Conservation (phyloP, 1,284 basidiomycete species). For the Cryptococcus deneoformans region DNA sequence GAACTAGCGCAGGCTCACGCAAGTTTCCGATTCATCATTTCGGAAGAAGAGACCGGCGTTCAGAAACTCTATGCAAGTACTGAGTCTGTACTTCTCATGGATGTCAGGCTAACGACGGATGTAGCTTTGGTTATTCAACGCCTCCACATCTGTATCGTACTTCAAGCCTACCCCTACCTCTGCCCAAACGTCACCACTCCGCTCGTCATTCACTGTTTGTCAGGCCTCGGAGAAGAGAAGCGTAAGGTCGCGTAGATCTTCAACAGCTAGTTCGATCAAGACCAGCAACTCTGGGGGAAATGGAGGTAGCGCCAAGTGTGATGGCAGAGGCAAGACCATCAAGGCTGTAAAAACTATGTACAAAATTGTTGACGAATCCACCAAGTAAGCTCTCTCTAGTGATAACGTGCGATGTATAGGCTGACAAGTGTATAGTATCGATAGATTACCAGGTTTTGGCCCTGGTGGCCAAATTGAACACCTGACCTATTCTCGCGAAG, state of each 20-base stretch:
- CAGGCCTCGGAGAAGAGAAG: not conserved
- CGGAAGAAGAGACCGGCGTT: conserved; percentile 71
- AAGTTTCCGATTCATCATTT: conserved; percentile 78
- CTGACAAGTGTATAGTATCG: conserved; percentile 1
- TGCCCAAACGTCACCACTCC: not conserved
- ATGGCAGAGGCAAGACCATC: conserved; percentile 5
- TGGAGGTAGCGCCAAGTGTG: not conserved
- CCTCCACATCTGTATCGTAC: conserved; percentile 46
- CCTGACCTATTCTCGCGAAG: conserved; percentile 31
- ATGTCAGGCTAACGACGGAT: not conserved
- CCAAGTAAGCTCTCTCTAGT: conserved; percentile 5
- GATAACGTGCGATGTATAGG: not conserved
- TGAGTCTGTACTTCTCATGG: not conserved
- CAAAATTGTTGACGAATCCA: conserved; percentile 20
- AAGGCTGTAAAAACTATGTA: conserved; percentile 39
- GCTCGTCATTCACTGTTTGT: conserved; percentile 1
- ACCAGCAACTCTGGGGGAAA: conserved; percentile 1
- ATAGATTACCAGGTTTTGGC: conserved; percentile 23
- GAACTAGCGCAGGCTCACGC: conserved; percentile 85
- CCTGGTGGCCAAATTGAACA: conserved; percentile 29
- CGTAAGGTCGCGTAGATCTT: conserved; percentile 4
- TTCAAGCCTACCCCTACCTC: conserved; percentile 65
- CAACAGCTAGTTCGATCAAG: conserved; percentile 6
- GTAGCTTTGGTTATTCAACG: conserved; percentile 85
- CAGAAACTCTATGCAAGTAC: conserved; percentile 68